Conservation (phyloP, 805 yeast genomes). For the Metschnikowia lunata region DNA sequence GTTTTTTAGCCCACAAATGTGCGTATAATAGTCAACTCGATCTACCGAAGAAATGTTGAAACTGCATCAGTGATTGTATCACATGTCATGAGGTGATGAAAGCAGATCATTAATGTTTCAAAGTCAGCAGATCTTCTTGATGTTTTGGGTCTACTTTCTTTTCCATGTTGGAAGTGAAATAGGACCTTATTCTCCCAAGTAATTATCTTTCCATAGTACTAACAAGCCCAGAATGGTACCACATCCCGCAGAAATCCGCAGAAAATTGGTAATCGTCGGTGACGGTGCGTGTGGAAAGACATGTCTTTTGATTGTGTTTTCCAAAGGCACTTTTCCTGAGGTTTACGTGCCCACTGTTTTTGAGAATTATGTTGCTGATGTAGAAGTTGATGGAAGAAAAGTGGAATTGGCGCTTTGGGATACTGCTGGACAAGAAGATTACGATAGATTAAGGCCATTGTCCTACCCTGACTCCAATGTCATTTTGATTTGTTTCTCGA, state of each 20-base stretch:
- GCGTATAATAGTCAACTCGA: neutral
- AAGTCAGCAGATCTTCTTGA: too few species aligned
- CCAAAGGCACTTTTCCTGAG: slow-evolving; percentile 30
- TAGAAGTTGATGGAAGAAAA: slow-evolving; percentile 52
- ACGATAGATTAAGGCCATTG: slow-evolving; percentile 40
- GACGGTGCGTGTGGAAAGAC: slow-evolving; percentile 33
- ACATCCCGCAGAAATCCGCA: slow-evolving; percentile 27
- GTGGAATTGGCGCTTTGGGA: slow-evolving; percentile 51
- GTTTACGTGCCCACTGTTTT: slow-evolving; percentile 55
- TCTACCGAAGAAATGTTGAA: neutral
- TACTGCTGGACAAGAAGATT: slow-evolving; percentile 28
- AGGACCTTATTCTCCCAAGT: too few species aligned
- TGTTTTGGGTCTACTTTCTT: too few species aligned
- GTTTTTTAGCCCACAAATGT: slow-evolving; percentile 1
- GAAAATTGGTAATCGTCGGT: slow-evolving; percentile 30
- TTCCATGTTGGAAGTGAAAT: too few species aligned
- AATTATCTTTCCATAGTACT: slow-evolving; percentile 1
- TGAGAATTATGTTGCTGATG: slow-evolving; percentile 96
- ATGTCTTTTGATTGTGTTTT: slow-evolving; percentile 29
- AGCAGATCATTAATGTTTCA: too few species aligned
- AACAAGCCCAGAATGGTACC: slow-evolving; percentile 19
- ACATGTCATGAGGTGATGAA: too few species aligned
- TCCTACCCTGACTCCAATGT: slow-evolving; percentile 38
- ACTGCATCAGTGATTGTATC: too few species aligned
- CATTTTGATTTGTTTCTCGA: slow-evolving; percentile 36